phyloP scores from a whole-genome alignment of 106 monocot genomes.

The Chionographis japonica region DNA sequence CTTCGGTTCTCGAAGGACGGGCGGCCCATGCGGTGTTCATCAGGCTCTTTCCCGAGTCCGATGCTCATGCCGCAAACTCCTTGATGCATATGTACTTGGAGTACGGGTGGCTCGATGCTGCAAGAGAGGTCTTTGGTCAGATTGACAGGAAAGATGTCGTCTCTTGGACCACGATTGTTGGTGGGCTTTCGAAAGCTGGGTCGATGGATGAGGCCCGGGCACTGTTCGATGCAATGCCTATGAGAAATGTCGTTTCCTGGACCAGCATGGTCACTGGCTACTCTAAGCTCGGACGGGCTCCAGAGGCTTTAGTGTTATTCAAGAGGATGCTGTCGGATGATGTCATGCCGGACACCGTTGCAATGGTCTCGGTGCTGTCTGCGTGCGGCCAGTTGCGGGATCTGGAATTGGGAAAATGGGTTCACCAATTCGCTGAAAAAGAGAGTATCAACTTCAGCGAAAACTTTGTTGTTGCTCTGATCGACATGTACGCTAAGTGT shows the following conservation, averaged over 20 bases:
- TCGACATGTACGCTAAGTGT: constrained; percentile 76
- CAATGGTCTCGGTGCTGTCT: constrained; percentile 38
- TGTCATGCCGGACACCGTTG: constrained; percentile 44
- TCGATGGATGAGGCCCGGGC: constrained; percentile 34
- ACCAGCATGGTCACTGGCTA: constrained; percentile 62
- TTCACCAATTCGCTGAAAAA: constrained; percentile 25
- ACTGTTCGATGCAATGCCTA: constrained; percentile 60
- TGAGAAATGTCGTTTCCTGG: constrained; percentile 63
- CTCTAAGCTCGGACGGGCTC: constrained; percentile 20
- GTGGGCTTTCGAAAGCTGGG: constrained; percentile 38
- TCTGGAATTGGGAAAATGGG: constrained; percentile 42
- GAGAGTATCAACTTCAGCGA: constrained; percentile 13
- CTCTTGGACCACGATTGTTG: constrained; percentile 58
- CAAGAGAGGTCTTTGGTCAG: constrained; percentile 33
- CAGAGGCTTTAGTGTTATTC: constrained; percentile 37
- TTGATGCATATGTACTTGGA: constrained; percentile 66
- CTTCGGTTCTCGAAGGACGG: constrained; percentile 8
- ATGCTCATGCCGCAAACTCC: constrained; percentile 18
- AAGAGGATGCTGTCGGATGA: constrained; percentile 37
- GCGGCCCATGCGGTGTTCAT: constrained; percentile 40
- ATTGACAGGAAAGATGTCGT: constrained; percentile 31
- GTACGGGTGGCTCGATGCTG: constrained; percentile 24
- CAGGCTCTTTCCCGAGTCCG: constrained; percentile 16
- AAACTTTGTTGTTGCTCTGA: constrained; percentile 48
- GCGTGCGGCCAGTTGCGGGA: constrained; percentile 50